Percentiles rank a stretch among this genome's conserved stretches.
phyloP scores from a whole-genome alignment of 2,329 filamentous ascomycete genomes.

The Paecilomyces fulvus region DNA sequence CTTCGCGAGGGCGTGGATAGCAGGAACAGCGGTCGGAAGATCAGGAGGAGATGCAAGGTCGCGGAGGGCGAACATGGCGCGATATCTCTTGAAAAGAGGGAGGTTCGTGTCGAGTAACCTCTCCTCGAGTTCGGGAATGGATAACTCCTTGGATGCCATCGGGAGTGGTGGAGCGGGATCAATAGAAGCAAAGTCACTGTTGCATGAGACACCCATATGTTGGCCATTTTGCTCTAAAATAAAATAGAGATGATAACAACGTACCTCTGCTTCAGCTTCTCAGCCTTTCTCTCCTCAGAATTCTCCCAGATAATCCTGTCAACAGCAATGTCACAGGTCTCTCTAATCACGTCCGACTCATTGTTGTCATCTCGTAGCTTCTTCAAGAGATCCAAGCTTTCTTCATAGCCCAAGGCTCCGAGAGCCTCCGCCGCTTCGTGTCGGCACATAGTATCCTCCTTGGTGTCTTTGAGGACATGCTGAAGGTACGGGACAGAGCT shows the following conservation, averaged over 20 bases:
- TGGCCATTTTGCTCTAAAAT: constrained; percentile 8
- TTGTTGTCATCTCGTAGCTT: constrained; percentile 63
- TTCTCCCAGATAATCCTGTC: constrained; percentile 92
- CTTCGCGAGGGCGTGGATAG: constrained; percentile 74
- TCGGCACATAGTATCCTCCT: constrained; percentile 90
- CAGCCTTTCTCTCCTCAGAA: constrained; percentile 58
- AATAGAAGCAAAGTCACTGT: constrained; percentile 87
- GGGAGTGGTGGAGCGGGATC: constrained; percentile 88
- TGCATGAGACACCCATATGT: constrained; percentile 20
- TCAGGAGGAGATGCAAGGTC: constrained; percentile 91
- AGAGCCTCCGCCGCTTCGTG: constrained; percentile 96
- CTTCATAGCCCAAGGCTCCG: constrained; percentile 70
- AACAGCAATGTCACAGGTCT: constrained; percentile 96
- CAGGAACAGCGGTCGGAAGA: constrained; percentile 79
- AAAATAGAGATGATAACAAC: constrained; percentile 13
- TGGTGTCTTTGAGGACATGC: constrained; percentile 62
- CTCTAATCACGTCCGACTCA: constrained; percentile 73
- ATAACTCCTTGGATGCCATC: constrained; percentile 50
- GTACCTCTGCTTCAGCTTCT: constrained; percentile 76
- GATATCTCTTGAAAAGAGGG: constrained; percentile 85
- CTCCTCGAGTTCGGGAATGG: constrained; percentile 66
- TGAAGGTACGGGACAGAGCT: constrained; percentile 66
- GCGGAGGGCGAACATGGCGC: constrained; percentile 95
- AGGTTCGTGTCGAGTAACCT: constrained; percentile 68
- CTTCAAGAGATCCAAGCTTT: constrained; percentile 65